These are phyloP conservation scores for Saturnispora sanitii DNA, from an alignment of 805 yeast species.

Conservation along the genomic window DNA sequence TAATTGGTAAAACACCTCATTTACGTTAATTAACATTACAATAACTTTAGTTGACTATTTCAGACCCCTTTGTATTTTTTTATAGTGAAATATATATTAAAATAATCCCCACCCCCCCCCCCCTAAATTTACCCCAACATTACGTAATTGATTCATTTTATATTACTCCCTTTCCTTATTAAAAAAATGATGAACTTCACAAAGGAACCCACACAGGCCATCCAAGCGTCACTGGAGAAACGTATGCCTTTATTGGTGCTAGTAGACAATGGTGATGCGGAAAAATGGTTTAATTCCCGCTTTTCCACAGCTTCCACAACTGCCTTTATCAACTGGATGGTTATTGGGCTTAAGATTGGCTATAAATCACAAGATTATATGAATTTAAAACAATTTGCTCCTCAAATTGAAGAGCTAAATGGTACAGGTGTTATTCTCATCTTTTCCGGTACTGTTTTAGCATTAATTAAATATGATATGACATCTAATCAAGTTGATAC, in stretches of 20 bases:
- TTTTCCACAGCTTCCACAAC: not conserved
- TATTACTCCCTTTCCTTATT: not conserved
- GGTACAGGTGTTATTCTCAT: slow-evolving; percentile 53
- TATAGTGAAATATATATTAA: no score
- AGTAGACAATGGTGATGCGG: slow-evolving; percentile 21
- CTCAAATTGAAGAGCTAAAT: slow-evolving; percentile 26
- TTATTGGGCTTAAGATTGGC: slow-evolving; percentile 34
- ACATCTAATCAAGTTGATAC: not conserved
- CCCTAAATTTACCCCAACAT: no score
- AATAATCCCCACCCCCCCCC: not conserved
- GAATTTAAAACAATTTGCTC: slow-evolving; percentile 48
- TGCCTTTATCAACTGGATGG: not conserved
- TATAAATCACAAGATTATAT: slow-evolving; percentile 35
- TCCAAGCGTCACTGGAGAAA: slow-evolving; percentile 28
- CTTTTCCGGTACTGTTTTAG: slow-evolving; percentile 27
- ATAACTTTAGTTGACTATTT: no score
- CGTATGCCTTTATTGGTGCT: slow-evolving; percentile 33
- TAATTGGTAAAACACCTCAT: no score
- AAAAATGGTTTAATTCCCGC: slow-evolving; percentile 16
- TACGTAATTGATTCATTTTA: not conserved
- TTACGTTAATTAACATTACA: no score
- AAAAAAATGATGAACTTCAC: slow-evolving; percentile 10
- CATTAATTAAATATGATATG: not conserved
- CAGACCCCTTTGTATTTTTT: no score
- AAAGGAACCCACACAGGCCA: slow-evolving; percentile 27